These are phyloP conservation scores for Xylaria sp. DNA, from an alignment of 2,329 filamentous ascomycete species.

Conservation along the genomic window DNA sequence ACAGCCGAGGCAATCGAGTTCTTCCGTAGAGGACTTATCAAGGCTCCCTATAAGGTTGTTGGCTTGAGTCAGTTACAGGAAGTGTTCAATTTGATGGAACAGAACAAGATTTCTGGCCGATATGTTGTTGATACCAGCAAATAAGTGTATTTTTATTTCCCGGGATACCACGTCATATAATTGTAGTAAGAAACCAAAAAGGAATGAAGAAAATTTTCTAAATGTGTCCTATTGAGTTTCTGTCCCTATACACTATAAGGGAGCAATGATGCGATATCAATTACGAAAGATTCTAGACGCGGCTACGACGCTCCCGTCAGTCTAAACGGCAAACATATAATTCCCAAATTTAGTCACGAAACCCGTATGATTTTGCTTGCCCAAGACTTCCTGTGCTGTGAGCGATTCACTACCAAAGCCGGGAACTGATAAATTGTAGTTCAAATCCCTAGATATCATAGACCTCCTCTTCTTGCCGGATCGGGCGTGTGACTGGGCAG, in stretches of 20 bases:
- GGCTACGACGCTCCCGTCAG: background rate
- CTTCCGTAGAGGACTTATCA: conserved; percentile 83
- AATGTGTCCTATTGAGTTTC: background rate
- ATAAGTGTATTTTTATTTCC: conserved; percentile 51
- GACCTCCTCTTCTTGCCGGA: background rate
- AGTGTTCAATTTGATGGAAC: conserved; percentile 80
- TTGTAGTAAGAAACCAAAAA: background rate
- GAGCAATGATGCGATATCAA: too few species aligned
- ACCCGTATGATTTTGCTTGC: background rate
- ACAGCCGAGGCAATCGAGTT: conserved; percentile 91
- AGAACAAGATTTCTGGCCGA: conserved; percentile 77
- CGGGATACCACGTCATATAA: background rate
- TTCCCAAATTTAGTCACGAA: background rate
- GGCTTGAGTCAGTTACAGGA: conserved; percentile 81
- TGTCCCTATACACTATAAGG: background rate
- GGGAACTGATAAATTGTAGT: background rate
- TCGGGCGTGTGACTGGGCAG: background rate
- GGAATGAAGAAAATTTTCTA: background rate
- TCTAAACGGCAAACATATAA: background rate
- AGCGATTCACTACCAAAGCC: background rate
- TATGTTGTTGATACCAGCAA: conserved; percentile 81
- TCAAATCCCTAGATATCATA: background rate
- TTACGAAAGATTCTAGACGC: background rate
- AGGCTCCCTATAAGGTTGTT: conserved; percentile 85
- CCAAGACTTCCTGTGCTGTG: background rate